Evolutionary conservation across 139 green algal genomes (phyloP).

Genomic region (Ettlia oleoabundans): DNA sequence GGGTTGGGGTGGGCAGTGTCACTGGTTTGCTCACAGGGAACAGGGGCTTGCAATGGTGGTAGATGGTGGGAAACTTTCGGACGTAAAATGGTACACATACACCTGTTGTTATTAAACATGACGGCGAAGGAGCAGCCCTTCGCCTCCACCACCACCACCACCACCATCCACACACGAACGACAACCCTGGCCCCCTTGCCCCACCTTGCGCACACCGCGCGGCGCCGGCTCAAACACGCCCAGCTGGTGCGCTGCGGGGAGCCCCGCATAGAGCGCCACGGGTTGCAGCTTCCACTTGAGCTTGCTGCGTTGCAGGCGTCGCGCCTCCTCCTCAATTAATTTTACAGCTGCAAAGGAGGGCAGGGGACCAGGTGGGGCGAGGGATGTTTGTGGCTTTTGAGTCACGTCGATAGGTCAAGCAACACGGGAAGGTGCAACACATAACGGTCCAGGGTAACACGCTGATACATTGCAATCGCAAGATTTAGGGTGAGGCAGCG

Average conservation of each 20-base stretch:
- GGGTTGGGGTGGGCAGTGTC: background rate
- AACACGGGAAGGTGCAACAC: too few species aligned
- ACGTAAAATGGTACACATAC: too few species aligned
- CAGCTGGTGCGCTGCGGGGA: conserved; percentile 74
- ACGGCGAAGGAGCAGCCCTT: too few species aligned
- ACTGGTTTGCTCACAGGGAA: too few species aligned
- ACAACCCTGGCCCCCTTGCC: background rate
- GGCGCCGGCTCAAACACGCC: conserved; percentile 72
- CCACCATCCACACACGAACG: background rate
- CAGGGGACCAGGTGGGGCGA: too few species aligned
- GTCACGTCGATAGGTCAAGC: background rate
- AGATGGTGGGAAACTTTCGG: too few species aligned
- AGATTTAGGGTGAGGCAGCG: too few species aligned
- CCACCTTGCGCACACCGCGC: conserved; percentile 79
- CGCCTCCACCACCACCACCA: background rate
- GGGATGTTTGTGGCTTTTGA: too few species aligned
- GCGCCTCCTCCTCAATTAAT: conserved; percentile 74
- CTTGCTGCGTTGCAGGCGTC: conserved; percentile 38
- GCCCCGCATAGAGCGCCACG: conserved; percentile 77
- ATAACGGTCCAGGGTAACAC: too few species aligned
- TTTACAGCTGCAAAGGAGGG: conserved; percentile 37
- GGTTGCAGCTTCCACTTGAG: conserved; percentile 56
- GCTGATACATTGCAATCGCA: too few species aligned
- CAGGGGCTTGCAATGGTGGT: too few species aligned
- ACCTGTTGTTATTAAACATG: too few species aligned